Conservation (phyloP, 2,329 filamentous ascomycete species). For the Sordariomycetes sp. region DNA sequence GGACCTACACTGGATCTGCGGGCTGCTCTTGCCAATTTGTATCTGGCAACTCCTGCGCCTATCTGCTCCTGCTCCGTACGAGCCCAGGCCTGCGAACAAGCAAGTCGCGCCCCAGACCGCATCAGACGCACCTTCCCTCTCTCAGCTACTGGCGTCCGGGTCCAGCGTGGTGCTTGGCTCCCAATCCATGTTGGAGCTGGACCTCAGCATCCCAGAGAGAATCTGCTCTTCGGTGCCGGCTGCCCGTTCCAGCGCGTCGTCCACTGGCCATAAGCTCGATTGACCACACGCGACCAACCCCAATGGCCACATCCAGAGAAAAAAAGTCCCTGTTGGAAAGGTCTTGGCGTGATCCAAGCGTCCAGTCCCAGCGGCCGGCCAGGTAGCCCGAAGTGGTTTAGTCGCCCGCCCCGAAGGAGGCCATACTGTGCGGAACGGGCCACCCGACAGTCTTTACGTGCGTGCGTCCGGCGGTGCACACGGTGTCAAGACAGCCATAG, state of each 20-base stretch:
- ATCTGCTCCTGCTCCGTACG: too few species aligned
- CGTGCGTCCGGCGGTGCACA: too few species aligned
- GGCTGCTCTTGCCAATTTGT: conserved; percentile 1
- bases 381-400: conserved; percentile 1
- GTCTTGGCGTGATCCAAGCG: conserved; percentile 1
- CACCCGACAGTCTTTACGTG: too few species aligned
- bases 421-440: background rate
- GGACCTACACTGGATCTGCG: background rate
- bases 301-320: background rate
- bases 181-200: background rate
- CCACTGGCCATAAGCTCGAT: background rate
- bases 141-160: background rate
- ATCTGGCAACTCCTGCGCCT: background rate
- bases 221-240: background rate
- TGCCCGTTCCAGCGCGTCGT: background rate
- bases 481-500: too few species aligned
- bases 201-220: background rate
- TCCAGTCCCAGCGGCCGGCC: background rate
- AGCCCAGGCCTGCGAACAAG: too few species aligned
- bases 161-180: background rate
- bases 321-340: conserved; percentile 4
- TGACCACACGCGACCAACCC: background rate
- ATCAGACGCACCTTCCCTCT: background rate
- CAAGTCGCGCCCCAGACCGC: too few species aligned
- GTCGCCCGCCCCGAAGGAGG: background rate